A percentile compares a stretch with the other conserved stretches of the same genome.
phyloP scores from a whole-genome alignment of 495 filamentous ascomycete species.

The Pyronema domesticum region DNA sequence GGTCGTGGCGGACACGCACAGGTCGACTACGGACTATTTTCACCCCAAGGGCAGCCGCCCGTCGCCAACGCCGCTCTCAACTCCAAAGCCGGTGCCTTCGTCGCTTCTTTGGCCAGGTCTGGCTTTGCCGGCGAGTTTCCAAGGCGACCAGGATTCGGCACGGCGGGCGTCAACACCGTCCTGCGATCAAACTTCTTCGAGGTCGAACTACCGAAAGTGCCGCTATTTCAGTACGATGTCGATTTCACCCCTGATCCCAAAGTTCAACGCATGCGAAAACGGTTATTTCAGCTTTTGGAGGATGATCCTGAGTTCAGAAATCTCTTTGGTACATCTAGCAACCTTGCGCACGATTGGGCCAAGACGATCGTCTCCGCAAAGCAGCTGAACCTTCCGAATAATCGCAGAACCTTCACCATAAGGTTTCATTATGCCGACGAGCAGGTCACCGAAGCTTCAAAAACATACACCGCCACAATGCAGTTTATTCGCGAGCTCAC shows the following conservation, averaged over 20 bases:
- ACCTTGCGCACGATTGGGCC: conserved; percentile 38
- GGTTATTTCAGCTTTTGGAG: conserved; percentile 34
- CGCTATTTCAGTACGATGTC: conserved; percentile 28
- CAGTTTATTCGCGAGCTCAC: conserved; percentile 10
- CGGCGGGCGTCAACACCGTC: conserved; percentile 30
- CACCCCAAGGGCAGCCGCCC: background rate
- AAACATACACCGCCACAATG: conserved; percentile 17
- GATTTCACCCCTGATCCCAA: conserved; percentile 27
- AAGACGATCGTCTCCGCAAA: conserved; percentile 15
- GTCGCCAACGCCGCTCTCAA: background rate
- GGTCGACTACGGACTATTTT: background rate
- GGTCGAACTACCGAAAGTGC: conserved; percentile 27
- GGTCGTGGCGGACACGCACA: background rate
- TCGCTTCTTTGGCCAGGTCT: background rate
- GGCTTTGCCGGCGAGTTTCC: conserved; percentile 19
- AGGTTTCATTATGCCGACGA: conserved; percentile 11
- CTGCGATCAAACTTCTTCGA: conserved; percentile 52
- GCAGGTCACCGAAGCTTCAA: conserved; percentile 26
- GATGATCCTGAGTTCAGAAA: conserved; percentile 18
- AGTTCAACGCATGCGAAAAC: conserved; percentile 29
- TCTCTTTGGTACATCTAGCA: conserved; percentile 15
- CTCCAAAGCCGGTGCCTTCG: background rate
- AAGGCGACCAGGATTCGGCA: conserved; percentile 43
- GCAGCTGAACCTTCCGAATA: conserved; percentile 3
- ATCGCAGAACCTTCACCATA: background rate